Evolutionary conservation across 371 early-diverging fungal species (phyloP), one percentile per base, ranked within the genome.

Genomic region (Mucor racemosus): DNA sequence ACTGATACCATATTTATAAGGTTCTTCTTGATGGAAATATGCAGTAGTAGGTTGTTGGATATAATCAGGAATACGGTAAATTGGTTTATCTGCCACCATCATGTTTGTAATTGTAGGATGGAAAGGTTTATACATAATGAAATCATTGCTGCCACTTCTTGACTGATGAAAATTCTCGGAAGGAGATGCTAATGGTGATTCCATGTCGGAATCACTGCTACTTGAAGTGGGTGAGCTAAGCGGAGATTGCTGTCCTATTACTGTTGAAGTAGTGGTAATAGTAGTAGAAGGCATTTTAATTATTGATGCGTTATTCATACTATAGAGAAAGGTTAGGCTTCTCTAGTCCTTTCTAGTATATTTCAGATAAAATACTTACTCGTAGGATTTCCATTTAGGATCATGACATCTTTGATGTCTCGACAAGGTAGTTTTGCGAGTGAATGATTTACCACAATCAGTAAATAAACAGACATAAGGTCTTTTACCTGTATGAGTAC

Each of bases 351-450:
- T 17, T n/a, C n/a, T n/a, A n/a, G 7, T 17, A 1, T 44, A 44
- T n/a, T 44, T 17, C 17, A 26, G 26, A 6, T 5, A 19, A 17
- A 59, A 35, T 41, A 62, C 41, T 72, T 72, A 72, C 73, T 58
- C 65, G 62, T 60, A 68, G 26, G 75, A 57, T 39, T 74, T 69
- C 69, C 68, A 72, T 59, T 72, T 66, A 17, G 75, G 75, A 62
- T 80, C 80, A 67, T 82, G 82, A 60, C 78, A 84, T 31, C 86
- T 77, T 65, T 85, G 85, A 65, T 91, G 91, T 70, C 87, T 84
- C 17, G 88, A 88, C 34, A 91, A 68, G 3, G 88, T 90, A 0
- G 89, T 89, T 79, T 89, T 89, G 58, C 91, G 85, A 61, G 86
- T 86, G 66, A 87, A 88, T 5, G 86, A 80, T 73, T 85, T 85